Evolutionary conservation across 2,329 filamentous ascomycete genomes (phyloP), one percentile per base, ranked within the genome.

Genomic region (Huntiella abstrusa): DNA sequence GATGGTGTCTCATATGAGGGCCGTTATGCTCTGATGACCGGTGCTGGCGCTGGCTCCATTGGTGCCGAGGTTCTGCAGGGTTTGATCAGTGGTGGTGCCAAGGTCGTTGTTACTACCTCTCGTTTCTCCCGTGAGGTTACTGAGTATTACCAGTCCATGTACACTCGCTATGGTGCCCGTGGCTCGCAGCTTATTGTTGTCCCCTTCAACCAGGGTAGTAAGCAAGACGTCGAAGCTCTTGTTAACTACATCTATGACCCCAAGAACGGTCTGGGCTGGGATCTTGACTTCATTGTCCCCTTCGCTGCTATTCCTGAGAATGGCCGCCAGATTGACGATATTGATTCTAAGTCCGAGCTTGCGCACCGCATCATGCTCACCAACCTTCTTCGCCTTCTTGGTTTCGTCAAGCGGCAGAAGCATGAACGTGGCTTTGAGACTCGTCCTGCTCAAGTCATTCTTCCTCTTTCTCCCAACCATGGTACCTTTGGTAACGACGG

Each of bases 141-240:
- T 4, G 91, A 98, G 67, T 98, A 96, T 68, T 98, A 98, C 66
- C 91, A 98, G 65, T 79, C 85, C 48, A 96, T 98, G 83, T 98
- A 98, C 63, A 83, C 87, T 52, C 83, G 87, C 51, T 94, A 83
- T 57, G 91, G 91, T 57, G 84, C 85, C 51, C 83, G 85, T 53
- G 91, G 91, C 53, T 96, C 91, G 49, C 87, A 96, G 66, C 80
- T 98, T 47, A 85, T 98, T 36, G 91, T 98, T 47, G 92, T 96
- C 47, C 91, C 92, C 43, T 98, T 98, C 75, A 98, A 98, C 64
- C 87, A 95, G 63, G 91, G 88, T 53, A 96, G 88, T 69, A 92
- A 95, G 67, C 88, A 96, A 62, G 91, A 98, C 60, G 83, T 95
- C 33, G 85, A 96, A 62, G 86, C 86, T 41, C 72, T 98, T 5